Percentiles rank a stretch among this genome's conserved stretches.
phyloP scores from a whole-genome alignment of 495 filamentous ascomycete genomes.

The Endocarpon pusillum region DNA sequence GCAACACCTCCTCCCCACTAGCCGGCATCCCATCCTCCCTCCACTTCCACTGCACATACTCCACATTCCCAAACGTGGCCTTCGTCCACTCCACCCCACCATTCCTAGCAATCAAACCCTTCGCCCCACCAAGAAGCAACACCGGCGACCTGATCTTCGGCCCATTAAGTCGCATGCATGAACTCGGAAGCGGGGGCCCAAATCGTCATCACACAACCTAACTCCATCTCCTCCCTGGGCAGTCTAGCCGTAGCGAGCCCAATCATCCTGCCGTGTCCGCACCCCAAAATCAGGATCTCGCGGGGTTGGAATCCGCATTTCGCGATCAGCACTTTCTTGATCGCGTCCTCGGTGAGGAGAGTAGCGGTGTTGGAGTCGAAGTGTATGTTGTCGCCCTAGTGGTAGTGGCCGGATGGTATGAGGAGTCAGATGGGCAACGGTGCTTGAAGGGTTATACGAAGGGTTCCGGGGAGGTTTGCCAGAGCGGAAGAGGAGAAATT shows the following conservation, averaged over 20 bases:
- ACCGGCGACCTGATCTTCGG: constrained; percentile 50
- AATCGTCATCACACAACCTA: constrained; percentile 53
- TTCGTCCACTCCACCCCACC: constrained; percentile 44
- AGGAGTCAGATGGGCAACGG: constrained; percentile 52
- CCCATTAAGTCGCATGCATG: constrained; percentile 18
- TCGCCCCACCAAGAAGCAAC: constrained; percentile 50
- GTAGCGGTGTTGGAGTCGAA: constrained; percentile 37
- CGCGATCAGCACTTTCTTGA: constrained; percentile 40
- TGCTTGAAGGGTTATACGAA: constrained; percentile 57
- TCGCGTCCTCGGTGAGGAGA: constrained; percentile 35
- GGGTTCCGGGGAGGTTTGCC: constrained; percentile 63
- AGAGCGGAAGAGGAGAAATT: constrained; percentile 56
- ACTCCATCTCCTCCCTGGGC: constrained; percentile 15
- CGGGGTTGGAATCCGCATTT: constrained; percentile 53
- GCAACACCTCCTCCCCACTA: constrained; percentile 72
- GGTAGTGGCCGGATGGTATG: constrained; percentile 55
- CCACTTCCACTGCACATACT: constrained; percentile 58
- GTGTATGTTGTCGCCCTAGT: constrained; percentile 84
- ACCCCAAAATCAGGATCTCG: constrained; percentile 67
- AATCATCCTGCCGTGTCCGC: constrained; percentile 74
- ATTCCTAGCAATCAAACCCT: constrained; percentile 42
- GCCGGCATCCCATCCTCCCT: constrained; percentile 68
- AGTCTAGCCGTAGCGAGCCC: constrained; percentile 40
- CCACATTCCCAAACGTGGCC: constrained; percentile 51
- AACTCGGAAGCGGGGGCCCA: constrained; percentile 52